Evolutionary conservation across 2,329 filamentous ascomycete species (phyloP).

Genomic region (Penicillium sp.): DNA sequence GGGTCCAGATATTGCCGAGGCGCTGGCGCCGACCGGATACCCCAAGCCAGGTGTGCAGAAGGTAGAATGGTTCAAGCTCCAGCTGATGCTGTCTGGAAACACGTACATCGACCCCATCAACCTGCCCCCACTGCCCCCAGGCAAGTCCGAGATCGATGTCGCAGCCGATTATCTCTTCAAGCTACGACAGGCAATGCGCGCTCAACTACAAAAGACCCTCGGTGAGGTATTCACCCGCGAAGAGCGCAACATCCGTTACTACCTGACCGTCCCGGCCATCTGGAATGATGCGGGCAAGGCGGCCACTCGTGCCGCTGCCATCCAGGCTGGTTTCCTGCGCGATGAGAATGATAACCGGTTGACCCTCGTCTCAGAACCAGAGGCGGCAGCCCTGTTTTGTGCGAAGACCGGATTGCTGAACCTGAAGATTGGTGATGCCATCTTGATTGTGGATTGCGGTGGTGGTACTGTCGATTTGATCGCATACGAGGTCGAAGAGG

Average conservation of each 20-base stretch:
- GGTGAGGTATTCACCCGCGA: slow-evolving; percentile 98
- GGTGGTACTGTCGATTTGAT: slow-evolving; percentile 99
- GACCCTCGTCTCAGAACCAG: slow-evolving; percentile 92
- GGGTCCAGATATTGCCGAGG: slow-evolving; percentile 97
- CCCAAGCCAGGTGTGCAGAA: slow-evolving; percentile 98
- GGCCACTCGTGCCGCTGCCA: slow-evolving; percentile 89
- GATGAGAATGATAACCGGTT: slow-evolving; percentile 97
- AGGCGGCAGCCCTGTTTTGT: slow-evolving; percentile 96
- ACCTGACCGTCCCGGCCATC: slow-evolving; percentile 96
- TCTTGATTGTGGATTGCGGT: slow-evolving; percentile 96
- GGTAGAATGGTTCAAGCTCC: slow-evolving; percentile 99
- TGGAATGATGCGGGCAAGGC: slow-evolving; percentile 99
- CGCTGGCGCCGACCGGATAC: slow-evolving; percentile 92
- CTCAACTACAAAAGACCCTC: slow-evolving; percentile 90
- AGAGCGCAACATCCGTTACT: slow-evolving; percentile 97
- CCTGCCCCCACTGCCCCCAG: slow-evolving; percentile 90
- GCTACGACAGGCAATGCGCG: slow-evolving; percentile 92
- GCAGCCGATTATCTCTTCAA: slow-evolving; percentile 99
- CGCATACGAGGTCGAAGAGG: slow-evolving; percentile 97
- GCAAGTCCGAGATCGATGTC: slow-evolving; percentile 98
- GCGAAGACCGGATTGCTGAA: slow-evolving; percentile 95
- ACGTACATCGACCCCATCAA: slow-evolving; percentile 99
- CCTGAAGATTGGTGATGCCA: slow-evolving; percentile 97
- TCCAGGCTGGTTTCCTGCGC: slow-evolving; percentile 92
- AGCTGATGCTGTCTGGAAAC: slow-evolving; percentile 97